Evolutionary conservation across 2,329 filamentous ascomycete genomes (phyloP), one percentile per base, ranked within the genome.

Genomic region (Aspergillus pseudoterreus): DNA sequence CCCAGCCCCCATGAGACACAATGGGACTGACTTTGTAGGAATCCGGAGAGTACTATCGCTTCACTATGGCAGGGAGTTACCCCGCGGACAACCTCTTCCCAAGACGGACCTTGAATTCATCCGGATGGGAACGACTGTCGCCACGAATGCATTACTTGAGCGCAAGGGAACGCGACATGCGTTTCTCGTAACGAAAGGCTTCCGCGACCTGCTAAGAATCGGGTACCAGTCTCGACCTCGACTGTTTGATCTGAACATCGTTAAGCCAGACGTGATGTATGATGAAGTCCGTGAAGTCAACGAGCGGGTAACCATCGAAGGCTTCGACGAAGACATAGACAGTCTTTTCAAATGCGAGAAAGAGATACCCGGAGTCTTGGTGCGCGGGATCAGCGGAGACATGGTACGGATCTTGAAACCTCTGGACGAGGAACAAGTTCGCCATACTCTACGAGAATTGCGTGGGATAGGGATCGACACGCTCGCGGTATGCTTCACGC

Each of bases 61-160:
- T 21, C 68, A 65, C 3, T 71, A 69, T 0, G 69, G 69, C 12
- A 55, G 68, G 45, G 38, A 66, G 27, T 61, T 68, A 50, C 71
- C 70, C 0, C 62, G 71, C 15, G 69, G 68, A 10, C 49, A 65
- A 38, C 69, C 65, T n/a, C 47, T 71, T 45, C 64, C 68, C 52
- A 60, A 71, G n/a, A 64, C 64, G 30, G 63, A 59, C 14, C 70
- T 71, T 45, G 66, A 67, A 19, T 67, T 62, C 30, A 92, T 96
- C 64, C 85, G 91, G 47, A 96, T 96, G 92, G 91, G 92, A 47
- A 96, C 92, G 3, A 96, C 91, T 0, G 91, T 96, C 11, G 91
- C 91, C 4, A 96, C 91, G 0, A 96, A 96, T 69, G 91, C 92
- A 0, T 72, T 96, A 53, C 78, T 96, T 2, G 92, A 96, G 71